phyloP scores from a whole-genome alignment of 2,329 filamentous ascomycete genomes.

The Talaromyces sp. region DNA sequence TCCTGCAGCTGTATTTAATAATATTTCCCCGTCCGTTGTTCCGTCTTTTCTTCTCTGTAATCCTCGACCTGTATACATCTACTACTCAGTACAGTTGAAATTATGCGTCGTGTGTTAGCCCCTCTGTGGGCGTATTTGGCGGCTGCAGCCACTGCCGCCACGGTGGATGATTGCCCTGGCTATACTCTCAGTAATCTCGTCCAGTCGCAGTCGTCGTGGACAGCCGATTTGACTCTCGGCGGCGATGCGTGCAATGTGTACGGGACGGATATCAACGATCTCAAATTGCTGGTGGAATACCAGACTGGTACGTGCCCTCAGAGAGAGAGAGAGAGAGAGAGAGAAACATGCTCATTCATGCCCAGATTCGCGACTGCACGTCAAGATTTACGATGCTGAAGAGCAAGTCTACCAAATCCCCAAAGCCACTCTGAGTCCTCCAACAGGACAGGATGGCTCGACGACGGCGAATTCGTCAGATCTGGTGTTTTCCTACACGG shows the following conservation, averaged over 20 bases:
- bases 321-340: constrained; percentile 15
- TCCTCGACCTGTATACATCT: neutral
- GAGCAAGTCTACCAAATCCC: constrained; percentile 71
- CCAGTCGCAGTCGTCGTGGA: constrained; percentile 29
- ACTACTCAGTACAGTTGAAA: neutral
- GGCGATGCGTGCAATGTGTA: constrained; percentile 60
- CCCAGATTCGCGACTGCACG: constrained; percentile 53
- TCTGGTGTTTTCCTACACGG: constrained; percentile 47
- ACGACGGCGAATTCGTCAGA: constrained; percentile 35
- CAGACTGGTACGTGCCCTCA: constrained; percentile 28
- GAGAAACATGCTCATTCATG: neutral
- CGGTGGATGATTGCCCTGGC: constrained; percentile 27
- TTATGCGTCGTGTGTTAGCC: neutral
- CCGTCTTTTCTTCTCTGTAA: neutral
- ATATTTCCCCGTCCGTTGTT: neutral
- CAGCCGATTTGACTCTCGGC: constrained; percentile 63
- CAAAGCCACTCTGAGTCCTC: constrained; percentile 61
- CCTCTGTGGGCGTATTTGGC: neutral
- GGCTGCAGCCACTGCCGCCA: neutral
- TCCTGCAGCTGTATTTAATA: neutral
- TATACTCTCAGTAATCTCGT: constrained; percentile 33
- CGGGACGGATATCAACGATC: constrained; percentile 51
- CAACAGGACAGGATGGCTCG: constrained; percentile 39
- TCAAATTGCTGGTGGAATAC: constrained; percentile 58
- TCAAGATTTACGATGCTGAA: constrained; percentile 67